These are phyloP conservation scores for Penicillium manginii DNA, from an alignment of 495 filamentous ascomycete species.

Conservation along the genomic window DNA sequence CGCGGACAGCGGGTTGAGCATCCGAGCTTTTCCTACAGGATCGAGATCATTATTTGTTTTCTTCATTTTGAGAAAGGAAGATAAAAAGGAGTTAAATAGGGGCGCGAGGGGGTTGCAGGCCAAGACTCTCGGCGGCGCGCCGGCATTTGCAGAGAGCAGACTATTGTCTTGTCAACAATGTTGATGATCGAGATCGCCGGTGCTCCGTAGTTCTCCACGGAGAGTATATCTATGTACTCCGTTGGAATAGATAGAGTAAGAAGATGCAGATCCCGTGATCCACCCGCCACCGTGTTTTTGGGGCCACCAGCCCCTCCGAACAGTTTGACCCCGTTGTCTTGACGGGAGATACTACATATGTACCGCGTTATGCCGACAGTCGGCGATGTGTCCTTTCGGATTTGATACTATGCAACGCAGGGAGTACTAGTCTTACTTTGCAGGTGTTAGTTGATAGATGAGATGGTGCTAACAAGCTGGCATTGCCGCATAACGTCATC, in stretches of 20 bases:
- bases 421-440: not conserved
- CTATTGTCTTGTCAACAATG: constrained; percentile 15
- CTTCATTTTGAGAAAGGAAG: no score
- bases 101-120: not conserved
- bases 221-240: not conserved
- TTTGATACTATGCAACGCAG: not conserved
- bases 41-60: not conserved
- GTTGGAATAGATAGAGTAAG: constrained; percentile 4
- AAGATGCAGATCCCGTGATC: constrained; percentile 6
- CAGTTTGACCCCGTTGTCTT: not conserved
- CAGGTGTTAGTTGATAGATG: not conserved
- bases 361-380: not conserved
- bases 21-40: not conserved
- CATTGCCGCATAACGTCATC: constrained; percentile 17
- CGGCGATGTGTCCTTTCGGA: constrained; percentile 1
- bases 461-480: not conserved
- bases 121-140: constrained; percentile 10
- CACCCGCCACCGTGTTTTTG: not conserved
- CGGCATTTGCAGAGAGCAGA: constrained; percentile 11
- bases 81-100: not conserved
- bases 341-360: no score
- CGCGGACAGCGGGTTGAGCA: not conserved
- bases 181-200: constrained; percentile 1
- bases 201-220: constrained; percentile 1
- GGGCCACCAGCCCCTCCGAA: not conserved